These are phyloP conservation scores for Scutellaria barbata DNA, from an alignment of 257 asterid species.

Conservation along the genomic window DNA sequence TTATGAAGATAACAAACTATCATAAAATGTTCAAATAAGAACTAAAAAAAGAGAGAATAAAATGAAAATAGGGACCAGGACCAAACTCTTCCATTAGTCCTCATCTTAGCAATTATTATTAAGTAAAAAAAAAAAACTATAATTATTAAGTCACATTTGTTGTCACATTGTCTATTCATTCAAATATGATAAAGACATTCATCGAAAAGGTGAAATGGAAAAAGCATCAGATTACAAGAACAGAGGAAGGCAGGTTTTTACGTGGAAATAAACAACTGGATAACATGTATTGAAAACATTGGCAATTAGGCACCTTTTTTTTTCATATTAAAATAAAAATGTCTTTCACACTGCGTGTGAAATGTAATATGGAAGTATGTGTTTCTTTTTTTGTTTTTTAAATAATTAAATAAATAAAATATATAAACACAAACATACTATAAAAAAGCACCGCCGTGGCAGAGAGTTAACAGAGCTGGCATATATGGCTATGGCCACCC, in stretches of 20 bases:
- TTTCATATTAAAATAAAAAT: background rate
- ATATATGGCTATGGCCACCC: slow-evolving; percentile 61
- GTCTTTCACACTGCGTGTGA: background rate
- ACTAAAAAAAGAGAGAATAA: no score
- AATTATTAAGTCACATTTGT: no score
- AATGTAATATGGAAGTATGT: background rate
- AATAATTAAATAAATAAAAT: background rate
- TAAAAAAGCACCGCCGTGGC: slow-evolving; percentile 47
- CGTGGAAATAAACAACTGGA: slow-evolving; percentile 38
- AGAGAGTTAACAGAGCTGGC: slow-evolving; percentile 58
- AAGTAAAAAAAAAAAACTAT: no score
- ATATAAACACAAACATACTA: slow-evolving; percentile 36
- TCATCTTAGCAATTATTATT: no score
- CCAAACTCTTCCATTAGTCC: no score
- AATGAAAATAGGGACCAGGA: no score
- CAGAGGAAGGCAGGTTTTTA: slow-evolving; percentile 6
- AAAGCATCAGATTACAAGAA: slow-evolving; percentile 33
- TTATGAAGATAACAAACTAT: no score
- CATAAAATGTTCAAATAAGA: no score
- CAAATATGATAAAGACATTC: slow-evolving; percentile 31
- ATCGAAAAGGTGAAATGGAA: slow-evolving; percentile 15
- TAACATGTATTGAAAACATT: slow-evolving; percentile 24
- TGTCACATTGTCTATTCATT: background rate
- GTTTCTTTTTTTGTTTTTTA: no score
- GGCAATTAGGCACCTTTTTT: slow-evolving; percentile 25